Evolutionary conservation across 164 flowering plant species (phyloP).

Genomic region (Berberis vulgaris): DNA sequence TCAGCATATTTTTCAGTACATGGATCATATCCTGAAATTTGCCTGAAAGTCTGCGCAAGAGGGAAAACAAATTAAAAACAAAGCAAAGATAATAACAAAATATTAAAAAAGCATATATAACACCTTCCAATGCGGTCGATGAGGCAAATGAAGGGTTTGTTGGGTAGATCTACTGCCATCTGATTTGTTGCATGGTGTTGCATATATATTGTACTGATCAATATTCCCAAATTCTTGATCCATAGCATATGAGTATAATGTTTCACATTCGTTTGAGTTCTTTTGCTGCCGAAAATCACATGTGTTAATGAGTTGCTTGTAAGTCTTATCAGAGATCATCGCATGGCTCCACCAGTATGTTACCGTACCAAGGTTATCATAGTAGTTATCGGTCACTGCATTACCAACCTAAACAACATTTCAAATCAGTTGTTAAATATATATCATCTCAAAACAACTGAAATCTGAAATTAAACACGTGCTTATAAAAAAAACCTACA

Average conservation of each 20-base stretch:
- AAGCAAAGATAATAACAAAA: too few relatives aligned
- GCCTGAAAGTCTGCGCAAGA: background rate
- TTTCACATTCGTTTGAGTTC: background rate
- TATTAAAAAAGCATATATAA: too few relatives aligned
- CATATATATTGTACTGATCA: slow-evolving; percentile 3
- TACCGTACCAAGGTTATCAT: slow-evolving; percentile 67
- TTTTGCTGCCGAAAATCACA: background rate
- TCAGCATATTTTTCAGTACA: slow-evolving; percentile 3
- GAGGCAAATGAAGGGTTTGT: background rate
- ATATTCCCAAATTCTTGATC: slow-evolving; percentile 3
- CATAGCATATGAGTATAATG: background rate
- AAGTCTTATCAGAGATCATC: slow-evolving; percentile 56
- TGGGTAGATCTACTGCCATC: background rate
- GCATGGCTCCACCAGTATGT: slow-evolving; percentile 79
- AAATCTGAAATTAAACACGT: too few relatives aligned
- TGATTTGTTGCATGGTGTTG: background rate
- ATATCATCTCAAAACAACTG: background rate
- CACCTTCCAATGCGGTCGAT: background rate
- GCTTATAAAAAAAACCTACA: too few relatives aligned
- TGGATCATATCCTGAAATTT: slow-evolving; percentile 3
- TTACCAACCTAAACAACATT: slow-evolving; percentile 55
- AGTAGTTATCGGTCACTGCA: slow-evolving; percentile 57
- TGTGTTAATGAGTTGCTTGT: background rate
- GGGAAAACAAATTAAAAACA: background rate
- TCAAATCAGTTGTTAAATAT: background rate